These are phyloP conservation scores for Colletotrichum sp. DNA, from an alignment of 2,329 filamentous ascomycete genomes.

Conservation along the genomic window DNA sequence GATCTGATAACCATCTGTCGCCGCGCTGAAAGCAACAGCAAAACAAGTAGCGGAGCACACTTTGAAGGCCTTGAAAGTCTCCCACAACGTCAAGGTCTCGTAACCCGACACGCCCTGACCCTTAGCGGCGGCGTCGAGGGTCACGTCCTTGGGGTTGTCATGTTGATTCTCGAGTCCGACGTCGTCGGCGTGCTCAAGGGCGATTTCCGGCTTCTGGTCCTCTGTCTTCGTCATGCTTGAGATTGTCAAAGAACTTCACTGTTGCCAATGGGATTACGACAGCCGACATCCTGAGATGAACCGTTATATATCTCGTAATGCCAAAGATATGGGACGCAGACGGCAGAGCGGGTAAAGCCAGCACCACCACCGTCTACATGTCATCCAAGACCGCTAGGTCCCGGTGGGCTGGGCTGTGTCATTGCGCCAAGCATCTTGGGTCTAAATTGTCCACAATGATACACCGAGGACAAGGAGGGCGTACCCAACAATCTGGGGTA, in stretches of 20 bases:
- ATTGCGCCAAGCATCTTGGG: background rate
- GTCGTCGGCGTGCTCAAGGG: background rate
- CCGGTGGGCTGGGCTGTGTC: background rate
- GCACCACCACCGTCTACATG: background rate
- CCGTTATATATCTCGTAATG: background rate
- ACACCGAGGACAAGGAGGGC: background rate
- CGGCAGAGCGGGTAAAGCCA: background rate
- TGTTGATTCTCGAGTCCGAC: background rate
- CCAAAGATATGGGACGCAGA: background rate
- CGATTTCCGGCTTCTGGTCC: background rate
- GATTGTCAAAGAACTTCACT: background rate
- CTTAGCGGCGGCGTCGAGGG: constrained; percentile 24
- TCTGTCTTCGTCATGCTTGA: background rate
- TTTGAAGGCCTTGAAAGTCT: constrained; percentile 31
- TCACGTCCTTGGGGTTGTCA: background rate
- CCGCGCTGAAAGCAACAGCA: constrained; percentile 28
- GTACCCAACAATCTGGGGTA: background rate
- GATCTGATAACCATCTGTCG: constrained; percentile 33
- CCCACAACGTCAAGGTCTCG: constrained; percentile 29
- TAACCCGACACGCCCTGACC: constrained; percentile 32
- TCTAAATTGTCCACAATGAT: background rate
- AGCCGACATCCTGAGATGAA: background rate
- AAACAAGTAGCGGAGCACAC: constrained; percentile 29
- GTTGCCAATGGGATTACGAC: background rate
- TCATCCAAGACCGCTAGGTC: background rate